Base-by-base conservation (phyloP, 176 grass and related monocot genomes). In the Leersia perrieri region DNA sequence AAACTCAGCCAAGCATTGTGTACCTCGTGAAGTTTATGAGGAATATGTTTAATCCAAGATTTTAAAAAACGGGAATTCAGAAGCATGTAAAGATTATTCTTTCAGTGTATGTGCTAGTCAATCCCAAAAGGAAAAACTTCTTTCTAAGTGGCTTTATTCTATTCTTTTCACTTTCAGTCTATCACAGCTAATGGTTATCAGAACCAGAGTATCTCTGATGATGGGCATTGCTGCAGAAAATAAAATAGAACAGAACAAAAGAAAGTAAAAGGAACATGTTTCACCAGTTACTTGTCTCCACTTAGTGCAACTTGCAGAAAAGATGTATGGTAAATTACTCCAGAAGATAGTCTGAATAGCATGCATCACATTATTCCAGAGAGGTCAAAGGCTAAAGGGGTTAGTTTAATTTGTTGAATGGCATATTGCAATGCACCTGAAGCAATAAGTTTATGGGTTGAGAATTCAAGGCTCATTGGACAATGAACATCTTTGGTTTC, bases 341-440 rank as follows among this genome's bases (percentile, higher is more conserved):
- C 38, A 45, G 6, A 78, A 64, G 32, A 55, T 5, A 51, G 68
- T 63, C 80, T 78, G 33, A 66, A 33, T 66, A 41, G 41, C 39
- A 82, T 83, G 73, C n/a, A 87, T 83, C 66, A 72, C 65, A 77
- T 18, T 77, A 3, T 57, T 77, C 85, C 55, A 82, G 63, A 63
- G 39, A 68, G 77, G 69, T 86, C 69, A 87, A 74, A 67, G 33
- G 69, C 44, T 45, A 28, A 23, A 41, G 27, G 35, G 49, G 22
- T 44, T 58, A 80, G 31, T 66, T 71, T 63, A 62, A 23, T 78
- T 33, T 63, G 30, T 72, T 47, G 39, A 64, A 78, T 39, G 16
- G 57, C 63, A 53, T 53, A 20, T n/a, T 53, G 49, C 49, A 22
- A 66, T 79, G 84, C 76, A 82, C 72, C 68, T 40, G 32, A 85